phyloP scores from a whole-genome alignment of 257 asterid species.

The Scutellaria galericulata region DNA sequence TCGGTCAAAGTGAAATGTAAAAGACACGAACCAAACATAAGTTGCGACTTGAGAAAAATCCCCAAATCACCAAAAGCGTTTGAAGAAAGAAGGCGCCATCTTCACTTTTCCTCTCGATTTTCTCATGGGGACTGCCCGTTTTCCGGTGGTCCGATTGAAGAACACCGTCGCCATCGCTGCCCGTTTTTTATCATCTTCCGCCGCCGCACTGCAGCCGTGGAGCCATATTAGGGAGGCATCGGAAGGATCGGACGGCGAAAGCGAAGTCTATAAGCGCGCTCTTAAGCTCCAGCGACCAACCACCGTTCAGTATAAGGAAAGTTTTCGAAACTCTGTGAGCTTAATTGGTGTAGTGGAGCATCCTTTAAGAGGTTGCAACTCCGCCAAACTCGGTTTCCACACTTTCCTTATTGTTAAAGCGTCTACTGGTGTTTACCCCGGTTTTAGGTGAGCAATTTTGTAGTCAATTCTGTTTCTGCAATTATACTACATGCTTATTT shows the following conservation, averaged over 20 bases:
- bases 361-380: slow-evolving; percentile 40
- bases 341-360: slow-evolving; percentile 56
- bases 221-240: slow-evolving; percentile 33
- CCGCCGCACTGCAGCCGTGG: slow-evolving; percentile 41
- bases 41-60: background rate
- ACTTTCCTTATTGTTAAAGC: slow-evolving; percentile 48
- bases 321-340: slow-evolving; percentile 59
- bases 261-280: slow-evolving; percentile 59
- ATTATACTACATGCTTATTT: no score
- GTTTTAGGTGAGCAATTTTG: slow-evolving; percentile 45
- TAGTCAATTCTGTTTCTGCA: background rate
- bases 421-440: slow-evolving; percentile 30
- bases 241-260: slow-evolving; percentile 43
- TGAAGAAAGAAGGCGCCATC: background rate
- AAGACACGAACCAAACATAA: no score
- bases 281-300: slow-evolving; percentile 69
- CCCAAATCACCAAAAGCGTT: background rate
- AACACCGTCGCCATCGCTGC: slow-evolving; percentile 23
- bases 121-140: slow-evolving; percentile 38
- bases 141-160: slow-evolving; percentile 34
- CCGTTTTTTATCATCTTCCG: slow-evolving; percentile 46
- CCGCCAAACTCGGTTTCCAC: slow-evolving; percentile 42
- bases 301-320: slow-evolving; percentile 39
- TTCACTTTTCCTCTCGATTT: background rate
- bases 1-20: no score